Conservation (phyloP, 192 early-diverging fungal species). For the Powellomyces hirtus region DNA sequence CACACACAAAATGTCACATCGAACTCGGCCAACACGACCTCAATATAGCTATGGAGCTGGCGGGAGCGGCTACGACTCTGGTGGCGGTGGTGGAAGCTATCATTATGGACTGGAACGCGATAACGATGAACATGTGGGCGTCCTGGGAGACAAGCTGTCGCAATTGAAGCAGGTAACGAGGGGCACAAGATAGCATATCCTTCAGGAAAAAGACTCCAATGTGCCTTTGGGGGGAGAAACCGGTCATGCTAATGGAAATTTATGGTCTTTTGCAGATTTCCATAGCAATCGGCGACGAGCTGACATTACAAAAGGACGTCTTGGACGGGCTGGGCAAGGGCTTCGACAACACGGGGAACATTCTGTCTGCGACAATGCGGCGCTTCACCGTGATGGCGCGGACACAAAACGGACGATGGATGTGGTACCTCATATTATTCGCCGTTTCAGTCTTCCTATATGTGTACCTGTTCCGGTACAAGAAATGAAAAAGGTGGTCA, state of each 20-base stretch:
- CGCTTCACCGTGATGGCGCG: conserved; percentile 27
- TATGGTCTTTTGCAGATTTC: conserved; percentile 27
- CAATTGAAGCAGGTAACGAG: conserved; percentile 34
- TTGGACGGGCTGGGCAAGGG: conserved; percentile 33
- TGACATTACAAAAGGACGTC: conserved; percentile 29
- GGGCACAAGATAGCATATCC: not conserved
- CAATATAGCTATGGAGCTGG: conserved; percentile 10
- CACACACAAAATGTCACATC: not conserved
- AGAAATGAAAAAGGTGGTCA: not conserved
- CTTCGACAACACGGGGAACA: conserved; percentile 38
- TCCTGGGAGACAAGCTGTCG: conserved; percentile 29
- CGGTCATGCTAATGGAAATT: not conserved
- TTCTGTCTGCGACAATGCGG: conserved; percentile 33
- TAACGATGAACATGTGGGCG: conserved; percentile 38
- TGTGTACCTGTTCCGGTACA: conserved; percentile 33
- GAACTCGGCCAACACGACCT: not conserved
- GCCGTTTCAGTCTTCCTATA: conserved; percentile 37
- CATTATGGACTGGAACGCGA: conserved; percentile 25
- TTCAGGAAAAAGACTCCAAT: too few relatives aligned
- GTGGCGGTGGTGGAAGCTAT: not conserved
- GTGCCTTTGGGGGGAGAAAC: not conserved
- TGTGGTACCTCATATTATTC: conserved; percentile 42
- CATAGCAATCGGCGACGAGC: conserved; percentile 39
- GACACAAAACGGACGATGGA: conserved; percentile 42
- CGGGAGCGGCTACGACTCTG: not conserved